Evolutionary conservation across 202 grass and related monocot genomes (phyloP), one percentile per base, ranked within the genome.

Genomic region (Brachypodium distachyon): DNA sequence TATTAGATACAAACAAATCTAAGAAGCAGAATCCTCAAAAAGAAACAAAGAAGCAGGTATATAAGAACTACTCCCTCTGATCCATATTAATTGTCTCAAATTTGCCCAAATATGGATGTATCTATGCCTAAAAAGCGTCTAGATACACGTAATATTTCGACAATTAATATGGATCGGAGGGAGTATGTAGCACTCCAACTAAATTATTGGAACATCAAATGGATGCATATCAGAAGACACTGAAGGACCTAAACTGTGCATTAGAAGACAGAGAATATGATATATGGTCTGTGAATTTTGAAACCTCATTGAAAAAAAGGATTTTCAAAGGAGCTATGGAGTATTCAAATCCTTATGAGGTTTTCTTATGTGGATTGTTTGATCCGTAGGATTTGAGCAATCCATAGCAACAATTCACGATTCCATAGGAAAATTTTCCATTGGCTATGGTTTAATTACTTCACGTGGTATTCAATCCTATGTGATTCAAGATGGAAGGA

Each of bases 201-300:
- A 82, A 72, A 59, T 60, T 58, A 60, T 52, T 43, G 8, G 33
- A 18, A 78, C 55, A 83, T 73, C 49, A 73, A 79, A 67, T 44
- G 59, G 25, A 8, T 27, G 17, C 75, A 73, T 62, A 44, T 72
- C 36, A 70, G 19, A 83, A 43, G 77, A 68, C 32, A 28, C 29
- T 29, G 38, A 82, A 31, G 18, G 49, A 36, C 61, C 52, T 50
- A 58, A 70, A 65, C 1, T 51, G 46, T 80, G 25, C 61, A 53
- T 19, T 33, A 43, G 33, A 67, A 85, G 5, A 7, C 27, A 32
- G 22, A 50, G 5, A 60, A 65, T 37, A 31, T 58, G 32, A n/a
- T 49, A 46, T 27, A 82, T 46, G 59, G 17, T 78, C 51, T 68
- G 41, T 59, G 17, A 60, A 46, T 18, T 39, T 83, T 61, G 29